Conservation (phyloP, 2,329 filamentous ascomycete genomes). For the Talaromyces islandicus region DNA sequence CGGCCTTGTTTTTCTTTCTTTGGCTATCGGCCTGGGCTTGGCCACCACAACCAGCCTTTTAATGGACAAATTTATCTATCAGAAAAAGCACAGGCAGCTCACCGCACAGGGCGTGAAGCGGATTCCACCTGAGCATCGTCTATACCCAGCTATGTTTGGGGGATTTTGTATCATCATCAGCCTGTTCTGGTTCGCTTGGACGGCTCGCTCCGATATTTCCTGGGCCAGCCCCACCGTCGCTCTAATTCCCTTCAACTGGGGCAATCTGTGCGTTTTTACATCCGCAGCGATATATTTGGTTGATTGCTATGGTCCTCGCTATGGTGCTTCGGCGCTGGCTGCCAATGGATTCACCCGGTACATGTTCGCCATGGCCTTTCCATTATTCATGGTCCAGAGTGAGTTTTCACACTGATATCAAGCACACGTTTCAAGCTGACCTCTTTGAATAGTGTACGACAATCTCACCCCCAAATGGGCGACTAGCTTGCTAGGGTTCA, state of each 20-base stretch:
- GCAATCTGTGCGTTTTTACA: not conserved
- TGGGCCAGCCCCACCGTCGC: not conserved
- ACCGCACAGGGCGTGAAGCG: not conserved
- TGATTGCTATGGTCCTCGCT: slow-evolving; percentile 5
- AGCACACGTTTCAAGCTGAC: not conserved
- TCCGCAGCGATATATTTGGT: slow-evolving; percentile 8
- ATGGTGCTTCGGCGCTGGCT: slow-evolving; percentile 10
- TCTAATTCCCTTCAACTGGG: not conserved
- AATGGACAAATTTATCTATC: slow-evolving; percentile 13
- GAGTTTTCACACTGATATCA: not conserved
- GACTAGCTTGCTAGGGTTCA: slow-evolving; percentile 31
- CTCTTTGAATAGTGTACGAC: slow-evolving; percentile 22
- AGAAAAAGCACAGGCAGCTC: slow-evolving; percentile 4
- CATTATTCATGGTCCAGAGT: slow-evolving; percentile 27
- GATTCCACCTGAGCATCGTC: slow-evolving; percentile 15
- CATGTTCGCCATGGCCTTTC: slow-evolving; percentile 26
- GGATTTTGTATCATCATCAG: slow-evolving; percentile 15
- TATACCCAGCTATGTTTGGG: slow-evolving; percentile 16
- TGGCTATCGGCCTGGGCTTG: slow-evolving; percentile 59
- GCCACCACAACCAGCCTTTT: slow-evolving; percentile 26
- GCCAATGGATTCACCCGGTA: slow-evolving; percentile 10
- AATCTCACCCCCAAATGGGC: slow-evolving; percentile 32
- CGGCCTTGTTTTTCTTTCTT: slow-evolving; percentile 73
- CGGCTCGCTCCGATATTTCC: not conserved
- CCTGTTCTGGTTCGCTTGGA: slow-evolving; percentile 9